These are phyloP conservation scores for Hypoxylon trugodes DNA, from an alignment of 495 filamentous ascomycete species.

Conservation along the genomic window DNA sequence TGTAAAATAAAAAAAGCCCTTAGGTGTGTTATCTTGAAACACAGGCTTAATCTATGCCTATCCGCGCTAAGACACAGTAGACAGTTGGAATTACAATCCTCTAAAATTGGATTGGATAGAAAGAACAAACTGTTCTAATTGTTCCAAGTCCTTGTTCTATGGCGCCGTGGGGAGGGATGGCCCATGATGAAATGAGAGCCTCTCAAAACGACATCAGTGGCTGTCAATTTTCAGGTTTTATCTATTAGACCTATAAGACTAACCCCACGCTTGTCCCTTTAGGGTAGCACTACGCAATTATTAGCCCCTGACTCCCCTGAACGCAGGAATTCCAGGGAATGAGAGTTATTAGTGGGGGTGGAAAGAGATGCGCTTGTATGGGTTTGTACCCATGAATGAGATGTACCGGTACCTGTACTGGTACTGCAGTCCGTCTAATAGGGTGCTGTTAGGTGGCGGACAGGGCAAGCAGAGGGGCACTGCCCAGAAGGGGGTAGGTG, in stretches of 20 bases:
- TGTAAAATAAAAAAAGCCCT: background rate
- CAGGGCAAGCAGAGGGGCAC: too few relatives aligned
- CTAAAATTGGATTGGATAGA: slow-evolving; percentile 20
- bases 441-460: background rate
- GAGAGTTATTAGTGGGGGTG: slow-evolving; percentile 32
- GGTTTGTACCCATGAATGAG: background rate
- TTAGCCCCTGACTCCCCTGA: slow-evolving; percentile 26
- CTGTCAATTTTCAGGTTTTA: slow-evolving; percentile 31
- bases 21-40: slow-evolving; percentile 32
- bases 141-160: slow-evolving; percentile 15
- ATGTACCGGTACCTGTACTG: slow-evolving; percentile 10
- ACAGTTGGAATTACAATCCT: slow-evolving; percentile 9
- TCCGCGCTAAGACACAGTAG: background rate
- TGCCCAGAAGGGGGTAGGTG: background rate
- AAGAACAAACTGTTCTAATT: slow-evolving; percentile 11
- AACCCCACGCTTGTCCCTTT: slow-evolving; percentile 12
- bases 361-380: background rate
- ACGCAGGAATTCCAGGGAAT: slow-evolving; percentile 39
- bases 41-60: slow-evolving; percentile 15
- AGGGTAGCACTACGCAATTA: slow-evolving; percentile 32
- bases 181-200: slow-evolving; percentile 36
- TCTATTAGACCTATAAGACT: slow-evolving; percentile 11
- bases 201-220: slow-evolving; percentile 36
- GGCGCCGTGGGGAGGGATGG: slow-evolving; percentile 19
- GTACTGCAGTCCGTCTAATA: background rate